Percentiles rank a stretch among this genome's conserved stretches.
phyloP scores from a whole-genome alignment of 805 yeast species.

The Candida incommunis region DNA sequence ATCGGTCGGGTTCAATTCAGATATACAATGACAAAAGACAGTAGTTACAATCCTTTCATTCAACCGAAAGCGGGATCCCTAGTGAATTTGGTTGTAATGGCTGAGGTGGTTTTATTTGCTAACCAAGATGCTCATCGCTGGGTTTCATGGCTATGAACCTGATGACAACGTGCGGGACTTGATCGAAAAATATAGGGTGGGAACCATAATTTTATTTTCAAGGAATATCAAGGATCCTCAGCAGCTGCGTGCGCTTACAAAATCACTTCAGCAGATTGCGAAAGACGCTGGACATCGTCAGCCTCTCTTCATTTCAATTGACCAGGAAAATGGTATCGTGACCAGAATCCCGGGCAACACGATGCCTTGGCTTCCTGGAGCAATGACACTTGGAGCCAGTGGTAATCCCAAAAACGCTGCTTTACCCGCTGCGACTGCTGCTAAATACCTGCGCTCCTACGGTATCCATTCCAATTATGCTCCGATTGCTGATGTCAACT shows the following conservation, averaged over 20 bases:
- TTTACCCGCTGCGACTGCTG: constrained; percentile 34
- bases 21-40: too few relatives aligned
- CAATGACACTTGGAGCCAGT: constrained; percentile 46
- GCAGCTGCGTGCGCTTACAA: constrained; percentile 33
- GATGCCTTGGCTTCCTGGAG: constrained; percentile 40
- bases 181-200: constrained; percentile 34
- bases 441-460: constrained; percentile 33
- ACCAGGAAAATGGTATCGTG: constrained; percentile 48
- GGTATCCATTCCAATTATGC: constrained; percentile 41
- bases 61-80: too few relatives aligned
- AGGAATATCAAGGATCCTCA: constrained; percentile 30
- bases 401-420: constrained; percentile 33
- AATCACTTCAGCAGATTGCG: constrained; percentile 38
- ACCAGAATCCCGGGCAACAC: constrained; percentile 15
- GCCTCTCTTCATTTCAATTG: constrained; percentile 42
- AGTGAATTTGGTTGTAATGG: too few relatives aligned
- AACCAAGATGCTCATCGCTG: constrained; percentile 34
- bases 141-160: constrained; percentile 40
- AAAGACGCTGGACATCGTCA: constrained; percentile 30
- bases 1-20: too few relatives aligned
- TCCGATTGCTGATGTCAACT: constrained; percentile 45
- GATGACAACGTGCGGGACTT: constrained; percentile 36
- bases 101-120: neutral
- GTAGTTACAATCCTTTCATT: too few relatives aligned
- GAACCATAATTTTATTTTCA: constrained; percentile 34